These are phyloP conservation scores for Colletotrichum viniferum DNA, from an alignment of 2,329 filamentous ascomycete species.

Conservation along the genomic window DNA sequence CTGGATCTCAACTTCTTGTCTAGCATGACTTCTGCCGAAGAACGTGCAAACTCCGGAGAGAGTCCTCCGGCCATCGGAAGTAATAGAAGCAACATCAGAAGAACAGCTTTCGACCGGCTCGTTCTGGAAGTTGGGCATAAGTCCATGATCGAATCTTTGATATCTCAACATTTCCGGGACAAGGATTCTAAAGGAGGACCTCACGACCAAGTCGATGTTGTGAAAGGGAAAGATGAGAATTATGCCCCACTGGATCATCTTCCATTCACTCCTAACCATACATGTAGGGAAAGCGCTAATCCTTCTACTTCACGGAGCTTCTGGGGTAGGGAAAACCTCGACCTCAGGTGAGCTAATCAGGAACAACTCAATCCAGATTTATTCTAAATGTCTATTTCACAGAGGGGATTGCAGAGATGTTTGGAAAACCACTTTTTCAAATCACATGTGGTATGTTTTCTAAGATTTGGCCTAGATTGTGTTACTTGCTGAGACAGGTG, in stretches of 20 bases:
- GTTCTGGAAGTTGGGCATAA: neutral
- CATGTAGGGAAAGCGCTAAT: neutral
- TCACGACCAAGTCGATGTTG: neutral
- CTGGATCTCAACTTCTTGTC: neutral
- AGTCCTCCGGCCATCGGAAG: neutral
- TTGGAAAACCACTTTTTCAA: neutral
- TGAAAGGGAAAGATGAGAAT: neutral
- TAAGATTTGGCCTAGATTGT: rapidly evolving
- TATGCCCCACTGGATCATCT: rapidly evolving
- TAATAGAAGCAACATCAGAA: neutral
- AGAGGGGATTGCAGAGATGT: neutral
- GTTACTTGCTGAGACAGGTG: neutral
- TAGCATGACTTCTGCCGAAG: neutral
- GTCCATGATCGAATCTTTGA: neutral
- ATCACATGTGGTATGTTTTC: neutral
- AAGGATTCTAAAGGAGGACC: neutral
- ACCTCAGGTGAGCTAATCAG: neutral
- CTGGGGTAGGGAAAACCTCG: neutral
- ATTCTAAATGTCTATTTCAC: neutral
- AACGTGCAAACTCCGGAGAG: rapidly evolving
- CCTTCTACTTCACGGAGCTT: neutral
- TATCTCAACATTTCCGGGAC: neutral
- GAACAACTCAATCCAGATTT: too few species aligned
- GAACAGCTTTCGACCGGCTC: neutral
- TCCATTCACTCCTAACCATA: neutral